Evolutionary conservation across 495 filamentous ascomycete genomes (phyloP), one percentile per base, ranked within the genome.

Genomic region (Hypoxylon fuscum): DNA sequence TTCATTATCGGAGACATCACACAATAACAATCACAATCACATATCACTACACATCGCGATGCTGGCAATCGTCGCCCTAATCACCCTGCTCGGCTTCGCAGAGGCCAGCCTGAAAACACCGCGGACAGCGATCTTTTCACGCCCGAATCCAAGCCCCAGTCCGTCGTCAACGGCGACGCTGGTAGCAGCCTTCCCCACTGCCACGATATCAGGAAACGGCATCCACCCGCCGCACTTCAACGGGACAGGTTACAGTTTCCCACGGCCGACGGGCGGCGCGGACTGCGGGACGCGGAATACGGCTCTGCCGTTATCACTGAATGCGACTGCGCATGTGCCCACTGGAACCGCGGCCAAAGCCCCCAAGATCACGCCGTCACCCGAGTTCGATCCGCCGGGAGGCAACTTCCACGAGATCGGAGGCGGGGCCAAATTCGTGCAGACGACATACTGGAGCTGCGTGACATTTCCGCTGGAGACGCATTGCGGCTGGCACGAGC

Each of bases 391-490:
- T 11, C 46, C 42, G 3, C 58, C 59, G 9, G 55, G 48, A 3
- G 61, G 21, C 7, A 46, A 64, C 53, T 68, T 68, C 38, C 64
- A 68, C 29, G 59, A 63, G 54, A 55, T 68, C 7, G 62, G n/a
- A n/a, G n/a, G n/a, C n/a, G n/a, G 59, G 0, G 35, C 14, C 22
- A 69, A 71, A 20, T 77, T 64, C 56, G 55, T 62, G 21, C 72
- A 75, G 62, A 81, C 76, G 21, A 80, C 78, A 3, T 80, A 74
- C 50, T 79, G 68, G 56, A 74, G 67, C 29, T 80, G 79, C 52
- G 66, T 74, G 23, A 72, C 72, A 17, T 67, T 68, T 14, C 62
- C 55, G 22, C 43, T 59, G 14, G 60, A 73, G 22, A 66, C 70
- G 27, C 72, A 76, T 46, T 82, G 79, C 59, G 78, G 79, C 1